These are phyloP conservation scores for Solanum chilense DNA, from an alignment of 257 asterid species.

Conservation along the genomic window DNA sequence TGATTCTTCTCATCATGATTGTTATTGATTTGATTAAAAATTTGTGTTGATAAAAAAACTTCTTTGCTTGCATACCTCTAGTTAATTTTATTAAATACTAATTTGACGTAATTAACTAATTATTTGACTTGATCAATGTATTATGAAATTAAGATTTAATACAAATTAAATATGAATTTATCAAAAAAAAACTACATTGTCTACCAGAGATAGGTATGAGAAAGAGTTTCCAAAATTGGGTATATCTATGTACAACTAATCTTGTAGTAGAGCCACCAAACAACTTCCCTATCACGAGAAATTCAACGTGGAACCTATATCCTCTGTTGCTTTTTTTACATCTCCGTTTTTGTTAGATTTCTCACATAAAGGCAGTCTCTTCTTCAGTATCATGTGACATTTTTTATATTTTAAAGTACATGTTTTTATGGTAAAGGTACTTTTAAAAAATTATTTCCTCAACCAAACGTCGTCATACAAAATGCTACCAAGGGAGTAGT, in stretches of 20 bases:
- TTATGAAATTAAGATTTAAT: not conserved
- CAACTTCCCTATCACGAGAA: not conserved
- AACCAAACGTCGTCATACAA: not conserved
- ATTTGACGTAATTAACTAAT: not conserved
- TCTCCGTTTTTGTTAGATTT: not conserved
- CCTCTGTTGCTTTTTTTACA: not conserved
- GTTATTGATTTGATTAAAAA: not conserved
- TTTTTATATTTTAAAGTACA: not conserved
- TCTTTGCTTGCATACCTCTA: not conserved
- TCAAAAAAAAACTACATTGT: too few relatives aligned
- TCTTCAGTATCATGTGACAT: not conserved
- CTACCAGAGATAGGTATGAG: not conserved
- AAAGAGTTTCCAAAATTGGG: not conserved
- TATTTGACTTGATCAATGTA: not conserved
- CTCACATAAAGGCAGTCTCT: slow-evolving; percentile 37
- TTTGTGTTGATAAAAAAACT: not conserved
- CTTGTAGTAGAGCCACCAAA: not conserved
- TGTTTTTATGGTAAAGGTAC: not conserved
- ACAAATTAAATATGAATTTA: too few relatives aligned
- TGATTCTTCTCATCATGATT: not conserved
- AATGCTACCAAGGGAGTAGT: not conserved
- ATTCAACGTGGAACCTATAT: not conserved
- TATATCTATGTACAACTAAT: not conserved
- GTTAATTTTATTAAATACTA: not conserved
- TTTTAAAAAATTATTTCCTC: not conserved